Percentiles rank a stretch among this genome's conserved stretches.
These are phyloP conservation scores for Austroboletus festivus DNA, from an alignment of 768 basidiomycete species.

Conservation along the genomic window DNA sequence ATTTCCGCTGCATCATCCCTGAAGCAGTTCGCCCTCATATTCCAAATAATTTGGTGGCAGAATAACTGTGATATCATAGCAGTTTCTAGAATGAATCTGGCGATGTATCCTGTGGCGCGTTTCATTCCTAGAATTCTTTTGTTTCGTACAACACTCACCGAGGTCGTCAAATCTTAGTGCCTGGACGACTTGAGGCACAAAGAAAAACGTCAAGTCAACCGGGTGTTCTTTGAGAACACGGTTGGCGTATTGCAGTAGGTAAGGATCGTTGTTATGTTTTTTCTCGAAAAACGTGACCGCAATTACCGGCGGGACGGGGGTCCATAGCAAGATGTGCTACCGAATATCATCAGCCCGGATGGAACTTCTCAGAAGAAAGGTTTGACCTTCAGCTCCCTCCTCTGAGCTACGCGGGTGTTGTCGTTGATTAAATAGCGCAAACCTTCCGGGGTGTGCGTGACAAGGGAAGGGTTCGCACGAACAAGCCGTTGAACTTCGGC, in stretches of 20 bases:
- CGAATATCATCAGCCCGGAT: slow-evolving; percentile 1
- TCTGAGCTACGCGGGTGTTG: slow-evolving; percentile 50
- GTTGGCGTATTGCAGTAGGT: slow-evolving; percentile 93
- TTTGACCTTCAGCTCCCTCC: slow-evolving; percentile 78
- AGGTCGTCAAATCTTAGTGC: slow-evolving; percentile 87
- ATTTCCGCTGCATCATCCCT: slow-evolving; percentile 87
- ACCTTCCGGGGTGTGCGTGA: slow-evolving; percentile 77
- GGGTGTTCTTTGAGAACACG: slow-evolving; percentile 93
- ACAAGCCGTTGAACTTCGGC: slow-evolving; percentile 76
- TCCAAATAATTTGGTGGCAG: slow-evolving; percentile 99
- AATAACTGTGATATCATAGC: slow-evolving; percentile 96
- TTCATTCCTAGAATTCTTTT: background rate
- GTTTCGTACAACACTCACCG: slow-evolving; percentile 45
- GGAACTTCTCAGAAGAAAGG: slow-evolving; percentile 6
- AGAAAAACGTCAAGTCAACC: slow-evolving; percentile 95
- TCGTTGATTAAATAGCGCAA: slow-evolving; percentile 79
- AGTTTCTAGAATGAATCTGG: slow-evolving; percentile 94
- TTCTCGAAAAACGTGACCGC: slow-evolving; percentile 85
- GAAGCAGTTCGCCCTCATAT: slow-evolving; percentile 98
- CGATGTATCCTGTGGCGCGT: slow-evolving; percentile 71
- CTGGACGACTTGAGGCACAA: slow-evolving; percentile 97
- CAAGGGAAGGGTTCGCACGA: slow-evolving; percentile 64
- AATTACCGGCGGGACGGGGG: slow-evolving; percentile 78
- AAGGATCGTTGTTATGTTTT: slow-evolving; percentile 76
- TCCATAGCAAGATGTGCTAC: slow-evolving; percentile 87